Conservation (phyloP, 2,329 filamentous ascomycete species). For the Aspergillus quadricinctus region DNA sequence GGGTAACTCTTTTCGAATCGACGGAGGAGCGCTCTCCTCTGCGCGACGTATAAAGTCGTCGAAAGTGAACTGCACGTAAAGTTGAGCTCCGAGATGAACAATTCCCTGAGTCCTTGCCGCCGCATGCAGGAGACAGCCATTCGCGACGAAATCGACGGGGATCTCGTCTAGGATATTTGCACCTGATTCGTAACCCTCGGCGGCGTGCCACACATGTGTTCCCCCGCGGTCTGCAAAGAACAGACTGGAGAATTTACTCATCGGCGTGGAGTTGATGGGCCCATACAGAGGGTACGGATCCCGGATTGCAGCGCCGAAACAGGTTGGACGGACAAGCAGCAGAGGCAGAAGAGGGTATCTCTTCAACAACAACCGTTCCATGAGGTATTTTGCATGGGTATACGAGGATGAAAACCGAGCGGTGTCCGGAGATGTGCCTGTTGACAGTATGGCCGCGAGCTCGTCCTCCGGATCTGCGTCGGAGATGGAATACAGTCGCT, state of each 20-base stretch:
- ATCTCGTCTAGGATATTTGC: conserved; percentile 30
- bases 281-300: conserved; percentile 29
- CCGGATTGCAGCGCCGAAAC: conserved; percentile 26
- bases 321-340: conserved; percentile 27
- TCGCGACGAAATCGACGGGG: conserved; percentile 31
- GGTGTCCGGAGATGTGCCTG: conserved; percentile 13
- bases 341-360: conserved; percentile 25
- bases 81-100: conserved; percentile 26
- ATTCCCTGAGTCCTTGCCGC: conserved; percentile 26
- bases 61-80: conserved; percentile 27
- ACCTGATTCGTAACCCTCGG: conserved; percentile 23
- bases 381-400: conserved; percentile 28
- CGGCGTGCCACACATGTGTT: conserved; percentile 28
- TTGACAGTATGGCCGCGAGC: conserved; percentile 18
- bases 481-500: conserved; percentile 20
- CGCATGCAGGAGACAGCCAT: conserved; percentile 27
- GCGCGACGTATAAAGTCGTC: conserved; percentile 22
- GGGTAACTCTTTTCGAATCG: conserved; percentile 20
- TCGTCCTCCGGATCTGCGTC: conserved; percentile 26
- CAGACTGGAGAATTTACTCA: conserved; percentile 27
- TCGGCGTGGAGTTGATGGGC: conserved; percentile 26
- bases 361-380: conserved; percentile 26
- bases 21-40: conserved; percentile 16
- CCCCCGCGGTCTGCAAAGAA: conserved; percentile 21
- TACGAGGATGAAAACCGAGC: conserved; percentile 26